Percentiles rank a stretch among this genome's conserved stretches.
phyloP scores from a whole-genome alignment of 495 filamentous ascomycete species.

The Hyaloscypha hepaticicola region DNA sequence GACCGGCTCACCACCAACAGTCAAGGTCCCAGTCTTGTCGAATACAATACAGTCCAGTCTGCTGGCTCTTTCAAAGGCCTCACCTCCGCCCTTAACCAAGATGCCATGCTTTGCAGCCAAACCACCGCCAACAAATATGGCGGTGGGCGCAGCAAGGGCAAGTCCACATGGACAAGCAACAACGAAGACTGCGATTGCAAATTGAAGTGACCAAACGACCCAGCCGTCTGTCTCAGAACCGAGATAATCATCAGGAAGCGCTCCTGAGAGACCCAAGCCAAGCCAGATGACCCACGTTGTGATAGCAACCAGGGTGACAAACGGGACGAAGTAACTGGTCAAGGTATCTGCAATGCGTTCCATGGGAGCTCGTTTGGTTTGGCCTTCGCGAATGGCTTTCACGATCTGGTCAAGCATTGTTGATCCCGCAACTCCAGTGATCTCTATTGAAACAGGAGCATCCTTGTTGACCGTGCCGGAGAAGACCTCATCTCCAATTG shows the following conservation, averaged over 20 bases:
- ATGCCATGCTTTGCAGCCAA: conserved; percentile 87
- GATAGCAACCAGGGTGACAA: conserved; percentile 78
- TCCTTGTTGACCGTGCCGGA: conserved; percentile 86
- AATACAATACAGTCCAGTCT: conserved; percentile 84
- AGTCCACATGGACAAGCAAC: conserved; percentile 94
- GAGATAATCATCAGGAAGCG: conserved; percentile 64
- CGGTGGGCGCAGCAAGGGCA: conserved; percentile 88
- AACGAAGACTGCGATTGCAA: conserved; percentile 93
- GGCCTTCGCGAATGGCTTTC: conserved; percentile 84
- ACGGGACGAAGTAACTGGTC: conserved; percentile 86
- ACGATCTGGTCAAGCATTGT: conserved; percentile 96
- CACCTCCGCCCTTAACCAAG: conserved; percentile 90
- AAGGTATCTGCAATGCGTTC: conserved; percentile 82
- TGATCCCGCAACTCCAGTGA: conserved; percentile 69
- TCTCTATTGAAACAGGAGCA: conserved; percentile 62
- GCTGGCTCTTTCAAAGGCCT: conserved; percentile 94
- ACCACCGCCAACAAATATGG: conserved; percentile 87
- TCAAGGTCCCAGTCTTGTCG: conserved; percentile 95
- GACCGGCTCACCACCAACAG: conserved; percentile 74
- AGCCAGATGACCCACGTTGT: conserved; percentile 85
- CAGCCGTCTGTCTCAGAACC: conserved; percentile 70
- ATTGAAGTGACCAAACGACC: conserved; percentile 84
- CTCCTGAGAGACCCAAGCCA: conserved; percentile 65
- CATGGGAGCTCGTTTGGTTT: conserved; percentile 81
- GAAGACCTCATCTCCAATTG: conserved; percentile 68